A percentile compares a stretch with the other conserved stretches of the same genome.
These are phyloP conservation scores for Camellia sinensis DNA, from an alignment of 148 eudicot genomes.

Conservation along the genomic window DNA sequence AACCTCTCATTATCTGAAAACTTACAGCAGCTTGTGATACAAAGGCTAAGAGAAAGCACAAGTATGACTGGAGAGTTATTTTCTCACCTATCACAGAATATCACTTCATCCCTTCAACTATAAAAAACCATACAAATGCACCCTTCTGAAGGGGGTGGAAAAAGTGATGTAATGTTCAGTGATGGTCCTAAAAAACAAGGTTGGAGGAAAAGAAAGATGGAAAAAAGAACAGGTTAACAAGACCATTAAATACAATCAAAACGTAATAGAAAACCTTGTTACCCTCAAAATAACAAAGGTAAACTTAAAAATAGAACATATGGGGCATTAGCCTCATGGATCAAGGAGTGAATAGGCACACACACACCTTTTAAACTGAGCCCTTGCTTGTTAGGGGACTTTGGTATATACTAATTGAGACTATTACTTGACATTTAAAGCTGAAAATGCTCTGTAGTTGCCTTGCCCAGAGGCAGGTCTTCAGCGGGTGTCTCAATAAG, in stretches of 20 bases:
- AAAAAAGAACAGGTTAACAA: background rate
- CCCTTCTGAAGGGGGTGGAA: too few relatives aligned
- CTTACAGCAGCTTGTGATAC: background rate
- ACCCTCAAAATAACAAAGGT: background rate
- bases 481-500: background rate
- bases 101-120: too few relatives aligned
- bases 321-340: background rate
- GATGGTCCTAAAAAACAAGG: background rate
- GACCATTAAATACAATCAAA: background rate
- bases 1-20: background rate
- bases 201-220: background rate
- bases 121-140: too few relatives aligned
- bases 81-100: background rate
- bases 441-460: background rate
- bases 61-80: background rate
- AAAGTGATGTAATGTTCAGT: too few relatives aligned
- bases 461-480: background rate
- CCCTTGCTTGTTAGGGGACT: background rate
- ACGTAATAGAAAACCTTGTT: background rate
- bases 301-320: background rate
- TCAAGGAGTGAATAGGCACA: background rate
- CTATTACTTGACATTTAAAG: background rate
- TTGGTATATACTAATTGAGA: background rate
- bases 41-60: background rate
- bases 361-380: background rate